A percentile compares a stretch with the other conserved stretches of the same genome.
phyloP scores from a whole-genome alignment of 176 grass and related monocot species.

The Triticum turgidum region DNA sequence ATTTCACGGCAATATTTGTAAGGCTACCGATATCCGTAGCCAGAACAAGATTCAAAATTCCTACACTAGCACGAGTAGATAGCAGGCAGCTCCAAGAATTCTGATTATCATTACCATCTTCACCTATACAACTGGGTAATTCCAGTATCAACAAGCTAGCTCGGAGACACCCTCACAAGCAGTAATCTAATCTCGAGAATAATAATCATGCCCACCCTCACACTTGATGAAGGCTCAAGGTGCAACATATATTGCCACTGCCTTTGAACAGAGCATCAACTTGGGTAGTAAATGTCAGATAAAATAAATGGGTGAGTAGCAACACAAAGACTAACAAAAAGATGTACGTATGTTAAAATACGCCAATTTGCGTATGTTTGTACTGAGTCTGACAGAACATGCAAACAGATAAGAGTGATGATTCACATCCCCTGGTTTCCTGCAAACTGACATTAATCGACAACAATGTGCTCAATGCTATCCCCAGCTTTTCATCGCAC shows the following conservation, averaged over 20 bases:
- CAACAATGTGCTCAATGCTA: too few relatives aligned
- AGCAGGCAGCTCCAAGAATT: too few relatives aligned
- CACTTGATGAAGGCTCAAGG: neutral
- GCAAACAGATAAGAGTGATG: conserved; percentile 82
- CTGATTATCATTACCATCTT: too few relatives aligned
- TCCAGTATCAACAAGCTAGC: neutral
- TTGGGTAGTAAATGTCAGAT: too few relatives aligned
- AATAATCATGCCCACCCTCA: neutral
- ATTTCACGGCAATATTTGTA: too few relatives aligned
- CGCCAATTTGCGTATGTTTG: neutral
- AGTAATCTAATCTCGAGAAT: conserved; percentile 54
- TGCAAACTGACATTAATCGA: neutral
- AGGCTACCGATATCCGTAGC: too few relatives aligned
- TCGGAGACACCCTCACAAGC: conserved; percentile 63
- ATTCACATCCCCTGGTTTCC: conserved; percentile 90
- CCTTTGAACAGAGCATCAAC: neutral
- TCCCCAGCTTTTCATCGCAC: too few relatives aligned
- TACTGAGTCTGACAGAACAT: conserved; percentile 87
- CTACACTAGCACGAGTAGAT: conserved; percentile 34
- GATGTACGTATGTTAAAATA: neutral
- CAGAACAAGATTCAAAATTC: conserved; percentile 14
- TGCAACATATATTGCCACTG: neutral
- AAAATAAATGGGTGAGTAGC: too few relatives aligned
- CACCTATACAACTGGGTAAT: too few relatives aligned
- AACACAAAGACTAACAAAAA: neutral